These are phyloP conservation scores for Pyrenochaeta sp. DNA, from an alignment of 2,329 filamentous ascomycete species.

Conservation along the genomic window DNA sequence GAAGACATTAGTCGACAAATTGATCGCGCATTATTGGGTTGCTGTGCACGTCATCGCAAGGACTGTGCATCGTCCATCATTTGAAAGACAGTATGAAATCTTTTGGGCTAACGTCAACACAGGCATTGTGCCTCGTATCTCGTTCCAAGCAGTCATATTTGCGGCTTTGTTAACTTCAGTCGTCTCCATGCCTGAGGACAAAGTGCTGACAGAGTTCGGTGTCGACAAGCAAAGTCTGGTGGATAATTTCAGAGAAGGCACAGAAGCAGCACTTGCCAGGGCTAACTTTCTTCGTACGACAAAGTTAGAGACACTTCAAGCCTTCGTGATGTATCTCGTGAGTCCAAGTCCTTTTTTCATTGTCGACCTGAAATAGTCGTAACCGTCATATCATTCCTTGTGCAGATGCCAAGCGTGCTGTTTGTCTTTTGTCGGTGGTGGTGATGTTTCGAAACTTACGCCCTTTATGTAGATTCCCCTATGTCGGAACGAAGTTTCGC, in stretches of 20 bases:
- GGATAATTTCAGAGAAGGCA: slow-evolving; percentile 63
- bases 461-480: slow-evolving; percentile 67
- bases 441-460: not conserved
- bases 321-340: slow-evolving; percentile 79
- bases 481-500: slow-evolving; percentile 75
- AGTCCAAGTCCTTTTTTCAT: slow-evolving; percentile 37
- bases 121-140: slow-evolving; percentile 68
- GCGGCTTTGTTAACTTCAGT: slow-evolving; percentile 74
- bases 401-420: not conserved
- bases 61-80: slow-evolving; percentile 72
- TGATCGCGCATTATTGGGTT: slow-evolving; percentile 73
- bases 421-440: not conserved
- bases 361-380: not conserved
- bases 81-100: slow-evolving; percentile 68
- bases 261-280: slow-evolving; percentile 72
- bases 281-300: slow-evolving; percentile 77
- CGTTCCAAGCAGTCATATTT: slow-evolving; percentile 74
- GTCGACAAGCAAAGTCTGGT: slow-evolving; percentile 66
- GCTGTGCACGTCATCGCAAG: slow-evolving; percentile 74
- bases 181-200: slow-evolving; percentile 69
- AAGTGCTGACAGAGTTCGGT: slow-evolving; percentile 62
- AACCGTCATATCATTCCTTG: not conserved
- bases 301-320: slow-evolving; percentile 77
- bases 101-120: slow-evolving; percentile 71
- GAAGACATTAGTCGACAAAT: slow-evolving; percentile 64